These are phyloP conservation scores for Colletotrichum zoysiae DNA, from an alignment of 2,329 filamentous ascomycete genomes.

Conservation along the genomic window DNA sequence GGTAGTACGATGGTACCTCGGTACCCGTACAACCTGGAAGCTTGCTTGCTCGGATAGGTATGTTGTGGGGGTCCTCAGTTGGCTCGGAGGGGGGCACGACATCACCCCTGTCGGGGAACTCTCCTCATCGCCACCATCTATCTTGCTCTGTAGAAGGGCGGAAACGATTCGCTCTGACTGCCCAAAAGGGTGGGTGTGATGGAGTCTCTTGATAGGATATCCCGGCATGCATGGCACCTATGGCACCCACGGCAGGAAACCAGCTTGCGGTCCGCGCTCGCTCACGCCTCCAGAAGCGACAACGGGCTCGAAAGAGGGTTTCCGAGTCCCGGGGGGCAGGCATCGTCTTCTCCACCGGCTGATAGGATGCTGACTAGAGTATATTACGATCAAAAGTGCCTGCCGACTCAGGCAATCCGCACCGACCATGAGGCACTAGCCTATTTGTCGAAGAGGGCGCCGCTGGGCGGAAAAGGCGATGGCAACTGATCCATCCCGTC, in stretches of 20 bases:
- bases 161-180: background rate
- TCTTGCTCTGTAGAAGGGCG: conserved; percentile 1
- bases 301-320: background rate
- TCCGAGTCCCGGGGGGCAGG: conserved; percentile 23
- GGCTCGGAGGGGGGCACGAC: conserved; percentile 21
- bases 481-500: conserved; percentile 29
- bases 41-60: conserved; percentile 15
- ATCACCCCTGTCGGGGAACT: background rate
- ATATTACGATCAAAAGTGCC: conserved; percentile 12
- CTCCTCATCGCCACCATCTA: conserved; percentile 32
- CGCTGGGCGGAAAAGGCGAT: background rate
- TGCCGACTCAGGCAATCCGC: background rate
- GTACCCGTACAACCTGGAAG: conserved; percentile 5
- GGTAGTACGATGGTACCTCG: background rate
- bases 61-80: conserved; percentile 12
- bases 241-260: too few species aligned
- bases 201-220: conserved; percentile 29
- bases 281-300: conserved; percentile 6
- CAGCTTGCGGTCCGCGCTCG: conserved; percentile 13
- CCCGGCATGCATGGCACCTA: background rate
- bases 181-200: background rate
- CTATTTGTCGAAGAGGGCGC: background rate
- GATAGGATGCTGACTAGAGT: conserved; percentile 36
- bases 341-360: conserved; percentile 24
- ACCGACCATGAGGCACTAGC: background rate